Evolutionary conservation across 139 green algal species (phyloP).

Genomic region (Yamagishiella unicocca): DNA sequence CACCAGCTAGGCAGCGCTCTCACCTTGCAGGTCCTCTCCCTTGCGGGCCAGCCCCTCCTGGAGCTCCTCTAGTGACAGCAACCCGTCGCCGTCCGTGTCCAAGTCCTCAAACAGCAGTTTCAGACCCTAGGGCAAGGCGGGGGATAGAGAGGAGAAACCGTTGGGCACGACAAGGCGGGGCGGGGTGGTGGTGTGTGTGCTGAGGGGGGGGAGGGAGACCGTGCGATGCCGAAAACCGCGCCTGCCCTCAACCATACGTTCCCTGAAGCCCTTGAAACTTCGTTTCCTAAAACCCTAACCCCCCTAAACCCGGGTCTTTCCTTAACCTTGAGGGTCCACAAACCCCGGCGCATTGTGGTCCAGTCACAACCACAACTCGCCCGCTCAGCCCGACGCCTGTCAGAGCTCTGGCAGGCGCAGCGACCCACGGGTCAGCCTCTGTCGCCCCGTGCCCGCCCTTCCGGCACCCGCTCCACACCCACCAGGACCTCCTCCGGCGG

Average conservation of each 20-base stretch:
- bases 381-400: neutral
- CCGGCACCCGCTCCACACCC: too few relatives aligned
- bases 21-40: conserved; percentile 35
- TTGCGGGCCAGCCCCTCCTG: conserved; percentile 30
- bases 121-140: conserved; percentile 12
- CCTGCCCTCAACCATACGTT: neutral
- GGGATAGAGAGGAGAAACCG: neutral
- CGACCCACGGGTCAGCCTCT: too few relatives aligned
- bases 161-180: neutral
- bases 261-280: too few relatives aligned
- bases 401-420: too few relatives aligned
- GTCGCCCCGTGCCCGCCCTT: too few relatives aligned
- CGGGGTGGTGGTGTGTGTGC: neutral
- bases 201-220: neutral
- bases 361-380: neutral
- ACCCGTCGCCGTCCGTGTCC: conserved; percentile 55
- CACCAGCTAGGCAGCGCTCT: neutral
- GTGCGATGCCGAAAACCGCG: neutral
- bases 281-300: too few relatives aligned
- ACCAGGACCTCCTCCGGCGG: conserved; percentile 57
- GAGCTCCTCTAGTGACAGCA: conserved; percentile 56
- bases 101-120: conserved; percentile 55
- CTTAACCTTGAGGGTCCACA: too few relatives aligned
- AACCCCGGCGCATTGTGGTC: too few relatives aligned
- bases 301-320: too few relatives aligned